phyloP scores from a whole-genome alignment of 2,329 filamentous ascomycete genomes.

The Neospermospora avenae region DNA sequence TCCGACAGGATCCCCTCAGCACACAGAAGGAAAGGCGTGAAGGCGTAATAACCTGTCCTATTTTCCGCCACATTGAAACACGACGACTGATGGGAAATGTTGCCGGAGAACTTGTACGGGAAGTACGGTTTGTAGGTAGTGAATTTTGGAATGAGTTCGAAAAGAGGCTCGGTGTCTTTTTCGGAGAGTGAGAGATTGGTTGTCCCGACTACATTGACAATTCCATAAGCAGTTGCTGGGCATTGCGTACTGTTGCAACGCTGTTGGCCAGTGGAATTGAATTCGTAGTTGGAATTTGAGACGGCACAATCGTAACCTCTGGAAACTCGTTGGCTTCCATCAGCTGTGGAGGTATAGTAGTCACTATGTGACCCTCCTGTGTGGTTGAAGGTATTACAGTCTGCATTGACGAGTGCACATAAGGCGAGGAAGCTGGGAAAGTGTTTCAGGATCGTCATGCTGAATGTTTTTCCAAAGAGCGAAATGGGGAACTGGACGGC shows the following conservation, averaged over 20 bases:
- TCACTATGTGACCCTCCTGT: no score
- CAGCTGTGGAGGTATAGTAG: slow-evolving; percentile 2
- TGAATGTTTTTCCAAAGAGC: neutral
- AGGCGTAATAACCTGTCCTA: slow-evolving; percentile 7
- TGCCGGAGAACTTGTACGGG: slow-evolving; percentile 6
- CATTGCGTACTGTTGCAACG: slow-evolving; percentile 9
- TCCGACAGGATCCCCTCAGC: slow-evolving; percentile 3
- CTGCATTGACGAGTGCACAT: neutral
- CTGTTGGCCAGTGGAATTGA: neutral
- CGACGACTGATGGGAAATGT: neutral
- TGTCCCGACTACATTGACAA: slow-evolving; percentile 8
- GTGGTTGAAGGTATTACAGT: slow-evolving; percentile 6
- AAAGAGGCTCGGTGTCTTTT: neutral
- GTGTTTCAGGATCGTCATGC: neutral
- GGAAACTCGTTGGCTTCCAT: slow-evolving; percentile 2
- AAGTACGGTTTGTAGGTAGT: slow-evolving; percentile 8
- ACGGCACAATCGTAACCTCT: slow-evolving; percentile 8
- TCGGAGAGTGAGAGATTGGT: slow-evolving; percentile 12
- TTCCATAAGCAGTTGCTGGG: neutral
- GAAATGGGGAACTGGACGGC: no score
- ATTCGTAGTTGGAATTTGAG: slow-evolving; percentile 4
- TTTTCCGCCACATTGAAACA: slow-evolving; percentile 1
- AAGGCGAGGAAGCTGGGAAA: neutral
- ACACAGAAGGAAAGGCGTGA: slow-evolving; percentile 8
- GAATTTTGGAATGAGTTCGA: slow-evolving; percentile 2